A percentile compares a stretch with the other conserved stretches of the same genome.
These are phyloP conservation scores for Nadsonia starkeyi-henricii DNA, from an alignment of 1,139 yeast genomes.

Conservation along the genomic window DNA sequence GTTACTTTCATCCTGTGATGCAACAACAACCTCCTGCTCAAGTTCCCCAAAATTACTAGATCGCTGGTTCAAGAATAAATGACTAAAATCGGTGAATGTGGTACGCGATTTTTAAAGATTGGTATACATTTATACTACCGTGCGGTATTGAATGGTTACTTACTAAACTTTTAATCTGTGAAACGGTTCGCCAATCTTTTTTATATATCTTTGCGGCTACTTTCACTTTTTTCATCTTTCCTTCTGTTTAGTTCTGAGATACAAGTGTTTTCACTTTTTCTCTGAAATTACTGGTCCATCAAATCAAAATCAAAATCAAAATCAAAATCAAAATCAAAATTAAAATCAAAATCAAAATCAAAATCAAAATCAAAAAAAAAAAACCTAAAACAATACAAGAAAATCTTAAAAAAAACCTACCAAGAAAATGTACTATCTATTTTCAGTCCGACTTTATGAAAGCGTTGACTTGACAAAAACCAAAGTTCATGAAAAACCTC, in stretches of 20 bases:
- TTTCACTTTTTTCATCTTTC: too few species aligned
- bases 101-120: too few species aligned
- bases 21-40: conserved; percentile 10
- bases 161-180: conserved; percentile 6
- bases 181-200: conserved; percentile 4
- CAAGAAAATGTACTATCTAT: conserved; percentile 2
- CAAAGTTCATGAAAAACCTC: too few species aligned
- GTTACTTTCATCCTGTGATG: conserved; percentile 7
- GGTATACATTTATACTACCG: too few species aligned
- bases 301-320: neutral
- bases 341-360: conserved; percentile 12
- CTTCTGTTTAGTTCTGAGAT: too few species aligned
- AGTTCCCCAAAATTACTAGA: conserved; percentile 8
- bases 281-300: neutral
- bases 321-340: conserved; percentile 3
- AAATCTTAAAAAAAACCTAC: neutral
- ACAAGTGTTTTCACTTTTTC: neutral
- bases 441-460: conserved; percentile 6
- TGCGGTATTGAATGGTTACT: too few species aligned
- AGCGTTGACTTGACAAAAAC: too few species aligned
- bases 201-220: too few species aligned
- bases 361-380: conserved; percentile 5
- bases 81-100: conserved; percentile 8
- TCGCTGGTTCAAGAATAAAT: conserved; percentile 15
- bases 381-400: conserved; percentile 1